phyloP scores from a whole-genome alignment of 1,284 basidiomycete species.

The Prillingera fragicola region DNA sequence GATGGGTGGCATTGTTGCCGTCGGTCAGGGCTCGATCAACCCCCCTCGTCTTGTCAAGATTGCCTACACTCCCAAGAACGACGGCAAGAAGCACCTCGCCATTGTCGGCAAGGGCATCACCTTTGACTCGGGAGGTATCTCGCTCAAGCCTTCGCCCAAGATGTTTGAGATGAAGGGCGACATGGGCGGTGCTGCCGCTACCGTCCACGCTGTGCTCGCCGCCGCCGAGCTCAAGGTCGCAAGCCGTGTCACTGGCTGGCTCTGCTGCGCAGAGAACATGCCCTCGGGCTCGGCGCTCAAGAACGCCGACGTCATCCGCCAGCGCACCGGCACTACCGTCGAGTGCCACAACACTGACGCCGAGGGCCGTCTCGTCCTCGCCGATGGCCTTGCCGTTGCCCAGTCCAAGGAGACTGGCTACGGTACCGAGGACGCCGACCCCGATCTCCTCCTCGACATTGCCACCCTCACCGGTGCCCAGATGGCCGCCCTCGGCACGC shows the following conservation, averaged over 20 bases:
- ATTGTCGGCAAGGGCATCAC: conserved; percentile 20
- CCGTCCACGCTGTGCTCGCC: conserved; percentile 13
- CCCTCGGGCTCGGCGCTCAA: conserved; percentile 13
- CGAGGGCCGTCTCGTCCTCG: conserved; percentile 19
- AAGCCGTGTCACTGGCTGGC: conserved; percentile 13
- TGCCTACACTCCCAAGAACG: conserved; percentile 8
- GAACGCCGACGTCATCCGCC: conserved; percentile 16
- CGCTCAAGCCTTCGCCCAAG: conserved; percentile 14
- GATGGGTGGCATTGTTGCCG: conserved; percentile 11
- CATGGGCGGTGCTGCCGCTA: conserved; percentile 18
- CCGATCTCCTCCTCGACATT: conserved; percentile 16
- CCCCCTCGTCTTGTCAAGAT: conserved; percentile 15
- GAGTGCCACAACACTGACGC: conserved; percentile 20
- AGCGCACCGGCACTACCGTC: conserved; percentile 14
- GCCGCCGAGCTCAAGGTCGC: conserved; percentile 15
- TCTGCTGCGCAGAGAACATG: conserved; percentile 20
- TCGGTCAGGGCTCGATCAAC: conserved; percentile 11
- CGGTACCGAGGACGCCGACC: conserved; percentile 16
- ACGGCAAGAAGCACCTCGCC: conserved; percentile 13
- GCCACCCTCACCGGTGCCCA: conserved; percentile 17
- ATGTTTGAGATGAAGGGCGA: conserved; percentile 21
- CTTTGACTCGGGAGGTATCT: conserved; percentile 18
- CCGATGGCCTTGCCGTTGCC: conserved; percentile 14
- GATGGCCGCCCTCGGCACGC: conserved; percentile 15
- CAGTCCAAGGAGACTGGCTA: conserved; percentile 15